Percentiles rank a stretch among this genome's conserved stretches.
phyloP scores from a whole-genome alignment of 228 moss, liverwort and hornwort genomes.

The Sphagnum fallax region DNA sequence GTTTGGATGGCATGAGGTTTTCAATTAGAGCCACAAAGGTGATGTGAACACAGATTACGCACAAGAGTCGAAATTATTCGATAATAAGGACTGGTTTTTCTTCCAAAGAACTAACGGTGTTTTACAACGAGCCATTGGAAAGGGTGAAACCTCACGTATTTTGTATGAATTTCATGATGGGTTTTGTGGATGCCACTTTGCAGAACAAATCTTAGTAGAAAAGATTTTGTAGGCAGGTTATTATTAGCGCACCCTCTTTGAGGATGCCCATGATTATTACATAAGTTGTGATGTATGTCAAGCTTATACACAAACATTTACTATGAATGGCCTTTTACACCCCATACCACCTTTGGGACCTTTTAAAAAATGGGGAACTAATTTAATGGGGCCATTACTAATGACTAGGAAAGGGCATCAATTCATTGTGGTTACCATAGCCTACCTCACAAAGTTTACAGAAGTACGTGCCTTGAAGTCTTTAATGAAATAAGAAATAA shows the following conservation, averaged over 20 bases:
- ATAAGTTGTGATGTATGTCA: background rate
- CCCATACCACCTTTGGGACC: background rate
- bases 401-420: background rate
- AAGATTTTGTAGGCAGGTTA: background rate
- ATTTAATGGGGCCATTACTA: background rate
- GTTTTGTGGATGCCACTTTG: background rate
- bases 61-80: too few species aligned
- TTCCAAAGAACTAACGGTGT: background rate
- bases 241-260: background rate
- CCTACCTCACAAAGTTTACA: too few species aligned
- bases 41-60: too few species aligned
- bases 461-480: too few species aligned
- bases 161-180: background rate
- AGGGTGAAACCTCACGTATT: background rate
- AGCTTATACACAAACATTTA: background rate
- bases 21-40: too few species aligned
- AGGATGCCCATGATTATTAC: background rate
- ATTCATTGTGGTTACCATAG: background rate
- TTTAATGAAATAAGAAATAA: too few species aligned
- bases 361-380: background rate
- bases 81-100: background rate
- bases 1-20: too few species aligned
- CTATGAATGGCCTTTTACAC: background rate
- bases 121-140: background rate
- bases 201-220: background rate